Base-by-base conservation (phyloP, 129 eudicot species). In the Saposhnikovia divaricata region DNA sequence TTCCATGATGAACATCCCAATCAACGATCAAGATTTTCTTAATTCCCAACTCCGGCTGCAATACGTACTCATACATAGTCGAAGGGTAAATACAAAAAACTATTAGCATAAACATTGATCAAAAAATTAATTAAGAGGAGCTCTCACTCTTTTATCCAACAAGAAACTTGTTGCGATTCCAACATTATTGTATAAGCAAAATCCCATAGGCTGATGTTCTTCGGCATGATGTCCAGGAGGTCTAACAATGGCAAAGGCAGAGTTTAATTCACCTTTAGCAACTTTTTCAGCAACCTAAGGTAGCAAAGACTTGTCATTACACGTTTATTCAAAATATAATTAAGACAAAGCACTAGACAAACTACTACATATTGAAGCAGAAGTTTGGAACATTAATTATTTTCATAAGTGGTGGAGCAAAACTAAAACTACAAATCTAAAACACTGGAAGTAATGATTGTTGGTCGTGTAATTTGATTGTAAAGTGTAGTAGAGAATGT, bases 221-320 rank as follows among this genome's bases (percentile, higher is more conserved):
- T 96, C 99, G 31, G 99, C 99, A 83, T 96, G 99, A 85, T 96
- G 99, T 74, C 99, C 99, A 34, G 99, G 99, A 74, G 99, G 99
- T 82, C 99, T 88, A 74, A 96, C 99, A 81, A 96, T 86, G 48
- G 99, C 99, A 85, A 92, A 96, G 31, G 97, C 99, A 45, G 97
- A 90, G 81, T 88, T 82, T 37, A 96, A 82, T 83, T 92, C 96
- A 57, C 99, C 98, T 85, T 89, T 87, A 44, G 97, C 99, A 72
- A 96, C 98, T 84, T 85, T 88, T 83, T 89, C 98, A 55, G 93
- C 90, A 78, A 81, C 97, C 99, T 96, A 79, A 59, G n/a, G 27
- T 43, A 77, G 72, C 25, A 82, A 71, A 76, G 40, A 74, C 66
- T 55, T 14, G 31, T 2, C 25, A 31, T 77, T 69, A 81, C 31